Conservation (phyloP, 169 alveolate genomes). For the Babesia caballi region DNA sequence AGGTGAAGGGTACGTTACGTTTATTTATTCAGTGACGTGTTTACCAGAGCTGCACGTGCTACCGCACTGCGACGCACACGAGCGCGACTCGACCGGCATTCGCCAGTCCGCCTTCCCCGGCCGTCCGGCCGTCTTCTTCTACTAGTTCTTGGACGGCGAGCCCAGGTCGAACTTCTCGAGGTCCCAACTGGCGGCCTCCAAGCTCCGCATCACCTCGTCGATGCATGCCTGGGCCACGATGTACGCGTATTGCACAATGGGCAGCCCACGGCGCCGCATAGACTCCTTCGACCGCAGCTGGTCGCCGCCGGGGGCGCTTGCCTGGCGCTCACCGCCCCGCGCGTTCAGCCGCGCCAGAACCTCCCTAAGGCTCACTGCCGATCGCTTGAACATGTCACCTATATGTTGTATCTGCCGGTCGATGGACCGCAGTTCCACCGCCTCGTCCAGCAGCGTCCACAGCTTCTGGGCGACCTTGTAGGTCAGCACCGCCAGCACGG, state of each 20-base stretch:
- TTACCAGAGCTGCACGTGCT: conserved; percentile 64
- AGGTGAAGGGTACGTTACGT: conserved; percentile 47
- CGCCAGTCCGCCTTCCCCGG: conserved; percentile 71
- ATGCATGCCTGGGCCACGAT: conserved; percentile 54
- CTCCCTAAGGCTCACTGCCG: conserved; percentile 46
- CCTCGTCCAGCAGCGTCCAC: conserved; percentile 44
- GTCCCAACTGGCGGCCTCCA: conserved; percentile 55
- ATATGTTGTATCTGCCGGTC: conserved; percentile 36
- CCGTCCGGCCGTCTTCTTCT: conserved; percentile 70
- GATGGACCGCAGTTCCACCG: conserved; percentile 16
- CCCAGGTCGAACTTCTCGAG: conserved; percentile 38
- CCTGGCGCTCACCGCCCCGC: not conserved
- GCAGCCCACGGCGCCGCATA: conserved; percentile 37
- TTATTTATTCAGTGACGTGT: not conserved
- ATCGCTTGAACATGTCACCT: conserved; percentile 51
- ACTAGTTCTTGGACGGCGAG: conserved; percentile 48
- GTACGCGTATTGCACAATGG: conserved; percentile 47
- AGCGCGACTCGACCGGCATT: conserved; percentile 62
- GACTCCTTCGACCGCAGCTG: conserved; percentile 21
- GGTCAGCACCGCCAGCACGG: conserved; percentile 55
- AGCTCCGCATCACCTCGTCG: conserved; percentile 50
- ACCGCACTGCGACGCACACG: conserved; percentile 56
- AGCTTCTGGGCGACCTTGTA: conserved; percentile 59
- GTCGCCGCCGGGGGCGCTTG: not conserved
- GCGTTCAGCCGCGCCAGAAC: conserved; percentile 38